These are phyloP conservation scores for Rhizopogon vesiculosus DNA, from an alignment of 768 basidiomycete species.

Conservation along the genomic window DNA sequence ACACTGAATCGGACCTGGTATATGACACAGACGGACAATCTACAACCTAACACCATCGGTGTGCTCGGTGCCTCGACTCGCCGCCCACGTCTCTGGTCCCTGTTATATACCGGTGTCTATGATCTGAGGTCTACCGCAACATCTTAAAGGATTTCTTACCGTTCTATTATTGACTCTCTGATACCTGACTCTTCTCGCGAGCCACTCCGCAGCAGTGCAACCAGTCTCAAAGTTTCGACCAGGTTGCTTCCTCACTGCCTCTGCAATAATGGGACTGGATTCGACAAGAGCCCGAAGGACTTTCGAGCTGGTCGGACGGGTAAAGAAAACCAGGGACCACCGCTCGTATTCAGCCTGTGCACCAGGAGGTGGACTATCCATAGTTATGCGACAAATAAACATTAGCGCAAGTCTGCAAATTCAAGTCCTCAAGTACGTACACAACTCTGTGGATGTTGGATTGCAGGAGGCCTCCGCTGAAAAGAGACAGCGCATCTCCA, in stretches of 20 bases:
- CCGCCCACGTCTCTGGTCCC: conserved; percentile 27
- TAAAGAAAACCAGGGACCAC: conserved; percentile 70
- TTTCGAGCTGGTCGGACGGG: conserved; percentile 51
- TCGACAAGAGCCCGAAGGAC: conserved; percentile 47
- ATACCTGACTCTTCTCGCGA: conserved; percentile 34
- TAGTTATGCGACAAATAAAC: neutral
- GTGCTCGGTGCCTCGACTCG: conserved; percentile 27
- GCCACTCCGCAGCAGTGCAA: conserved; percentile 37
- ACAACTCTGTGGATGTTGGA: conserved; percentile 67
- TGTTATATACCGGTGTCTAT: neutral
- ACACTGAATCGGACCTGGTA: neutral
- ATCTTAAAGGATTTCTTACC: conserved; percentile 18
- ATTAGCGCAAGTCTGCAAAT: neutral
- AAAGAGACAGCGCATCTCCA: conserved; percentile 57
- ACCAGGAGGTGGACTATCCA: conserved; percentile 46
- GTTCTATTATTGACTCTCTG: conserved; percentile 37
- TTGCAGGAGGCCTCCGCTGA: conserved; percentile 60
- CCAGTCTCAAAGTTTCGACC: conserved; percentile 35
- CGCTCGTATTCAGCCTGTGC: conserved; percentile 46
- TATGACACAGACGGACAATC: neutral
- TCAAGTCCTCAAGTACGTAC: conserved; percentile 23
- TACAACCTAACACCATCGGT: conserved; percentile 10
- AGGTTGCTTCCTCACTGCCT: conserved; percentile 29
- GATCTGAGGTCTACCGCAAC: neutral
- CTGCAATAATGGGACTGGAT: conserved; percentile 46